Evolutionary conservation across 1,284 basidiomycete species (phyloP), one percentile per base, ranked within the genome.

Genomic region (Apiotrichum mycotoxinovorans): DNA sequence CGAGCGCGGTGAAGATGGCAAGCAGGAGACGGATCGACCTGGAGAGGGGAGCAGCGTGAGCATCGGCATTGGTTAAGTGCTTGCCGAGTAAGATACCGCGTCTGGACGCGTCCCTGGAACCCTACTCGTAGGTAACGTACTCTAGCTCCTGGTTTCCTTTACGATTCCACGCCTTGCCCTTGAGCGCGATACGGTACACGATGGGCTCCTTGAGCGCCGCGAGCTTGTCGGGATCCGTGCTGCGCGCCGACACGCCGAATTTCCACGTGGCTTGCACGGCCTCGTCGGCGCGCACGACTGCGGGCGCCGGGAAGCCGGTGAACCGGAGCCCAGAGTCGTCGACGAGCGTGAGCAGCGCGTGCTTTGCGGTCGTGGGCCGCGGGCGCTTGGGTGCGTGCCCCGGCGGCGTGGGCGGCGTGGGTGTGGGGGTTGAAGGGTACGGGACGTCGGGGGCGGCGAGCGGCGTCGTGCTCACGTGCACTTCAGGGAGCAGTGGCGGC

Each of bases 131-230:
- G n/a, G n/a, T n/a, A n/a, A n/a, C n/a, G n/a, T n/a, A 74, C 72
- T 71, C 69, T 0, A 74, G 60, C 58, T 76, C 74, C 46, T 71
- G 61, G 33, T 56, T 64, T 2, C 74, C 72, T 33, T 71, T 71
- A 33, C 65, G 41, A 22, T 68, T 70, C 74, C 74, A 76, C 2
- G 64, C 67, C 20, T 65, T 62, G 2, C 70, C 72, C 8, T 56
- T 56, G 17, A 75, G 60, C 38, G 67, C 62, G 5, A 67, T 62
- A 22, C 54, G 64, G 66, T 69, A 76, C 11, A 57, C 66, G 1
- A 52, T 44, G 1, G 40, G 41, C 15, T 37, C 56, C 10, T 47
- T n/a, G 11, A 27, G 43, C 34, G 44, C 40, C 18, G 46, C 47
- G 25, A 73, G 57, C 0, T 34, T 50, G 11, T 60, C 60, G 10